Evolutionary conservation across 345 rosid genomes (phyloP).

Genomic region (Eucalyptus tenuipes): DNA sequence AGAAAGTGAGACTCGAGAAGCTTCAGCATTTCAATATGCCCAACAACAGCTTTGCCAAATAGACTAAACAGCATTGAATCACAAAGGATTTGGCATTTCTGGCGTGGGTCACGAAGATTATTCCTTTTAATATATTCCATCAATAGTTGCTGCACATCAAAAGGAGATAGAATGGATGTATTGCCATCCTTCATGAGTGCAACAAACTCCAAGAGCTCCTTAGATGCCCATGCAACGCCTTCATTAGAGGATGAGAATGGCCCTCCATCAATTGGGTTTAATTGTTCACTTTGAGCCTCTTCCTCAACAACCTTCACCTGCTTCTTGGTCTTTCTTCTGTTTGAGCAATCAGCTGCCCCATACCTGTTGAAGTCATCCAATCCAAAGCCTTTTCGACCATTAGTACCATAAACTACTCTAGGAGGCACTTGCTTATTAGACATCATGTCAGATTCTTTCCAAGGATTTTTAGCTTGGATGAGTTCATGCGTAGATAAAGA

Average conservation of each 20-base stretch:
- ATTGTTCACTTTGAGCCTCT: neutral
- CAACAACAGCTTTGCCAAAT: conserved; percentile 59
- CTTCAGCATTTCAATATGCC: conserved; percentile 84
- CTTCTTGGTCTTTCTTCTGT: conserved; percentile 38
- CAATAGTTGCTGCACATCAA: conserved; percentile 64
- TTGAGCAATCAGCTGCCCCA: conserved; percentile 26
- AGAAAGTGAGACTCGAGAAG: conserved; percentile 77
- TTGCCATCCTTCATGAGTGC: conserved; percentile 71
- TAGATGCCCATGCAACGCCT: conserved; percentile 56
- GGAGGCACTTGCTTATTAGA: conserved; percentile 10
- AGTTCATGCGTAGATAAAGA: conserved; percentile 63
- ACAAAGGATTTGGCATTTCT: conserved; percentile 60
- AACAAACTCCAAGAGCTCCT: conserved; percentile 79
- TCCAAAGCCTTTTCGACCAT: conserved; percentile 10
- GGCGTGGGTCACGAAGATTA: conserved; percentile 68
- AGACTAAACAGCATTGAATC: conserved; percentile 58
- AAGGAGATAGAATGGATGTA: conserved; percentile 35
- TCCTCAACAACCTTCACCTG: conserved; percentile 2
- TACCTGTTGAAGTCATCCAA: conserved; percentile 15
- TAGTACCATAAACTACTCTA: conserved; percentile 13
- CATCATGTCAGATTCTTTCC: conserved; percentile 36
- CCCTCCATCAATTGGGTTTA: neutral
- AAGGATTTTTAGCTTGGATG: conserved; percentile 66
- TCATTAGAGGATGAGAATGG: neutral
- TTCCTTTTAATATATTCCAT: conserved; percentile 55